Percentiles rank a stretch among this genome's conserved stretches.
Evolutionary conservation across 1,284 basidiomycete species (phyloP).

Genomic region (Cutaneotrichosporon sp.): DNA sequence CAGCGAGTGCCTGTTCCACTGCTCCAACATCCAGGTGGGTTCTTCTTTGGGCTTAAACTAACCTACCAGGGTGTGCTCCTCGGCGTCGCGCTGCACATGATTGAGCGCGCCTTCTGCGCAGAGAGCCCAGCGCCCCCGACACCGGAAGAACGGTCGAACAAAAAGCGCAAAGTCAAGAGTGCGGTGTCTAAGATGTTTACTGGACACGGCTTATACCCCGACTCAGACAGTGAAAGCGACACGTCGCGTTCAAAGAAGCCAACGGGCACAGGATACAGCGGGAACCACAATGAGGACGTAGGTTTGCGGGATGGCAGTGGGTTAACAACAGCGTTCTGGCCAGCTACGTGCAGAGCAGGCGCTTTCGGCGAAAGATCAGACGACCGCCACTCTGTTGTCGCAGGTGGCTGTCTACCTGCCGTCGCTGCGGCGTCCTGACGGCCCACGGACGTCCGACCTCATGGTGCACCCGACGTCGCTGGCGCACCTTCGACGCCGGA

Average conservation of each 20-base stretch:
- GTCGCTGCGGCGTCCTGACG: constrained; percentile 63
- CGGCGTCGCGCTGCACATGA: constrained; percentile 66
- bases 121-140: no score
- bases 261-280: constrained; percentile 76
- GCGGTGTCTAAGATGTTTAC: not conserved
- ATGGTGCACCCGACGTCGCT: constrained; percentile 80
- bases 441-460: constrained; percentile 73
- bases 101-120: constrained; percentile 27
- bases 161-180: constrained; percentile 32
- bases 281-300: constrained; percentile 71
- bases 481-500: constrained; percentile 79
- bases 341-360: constrained; percentile 65
- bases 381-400: constrained; percentile 61
- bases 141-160: constrained; percentile 22
- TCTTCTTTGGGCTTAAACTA: not conserved
- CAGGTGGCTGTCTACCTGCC: constrained; percentile 73
- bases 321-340: constrained; percentile 59
- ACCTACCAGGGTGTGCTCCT: constrained; percentile 64
- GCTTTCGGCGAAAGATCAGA: constrained; percentile 67
- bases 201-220: not conserved
- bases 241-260: constrained; percentile 29
- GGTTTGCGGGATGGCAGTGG: constrained; percentile 33
- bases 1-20: constrained; percentile 69
- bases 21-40: constrained; percentile 61
- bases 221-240: not conserved